A percentile compares a stretch with the other conserved stretches of the same genome.
These are phyloP conservation scores for Phytopythium sindhum DNA, from an alignment of 352 stramenopile genomes.

Conservation along the genomic window DNA sequence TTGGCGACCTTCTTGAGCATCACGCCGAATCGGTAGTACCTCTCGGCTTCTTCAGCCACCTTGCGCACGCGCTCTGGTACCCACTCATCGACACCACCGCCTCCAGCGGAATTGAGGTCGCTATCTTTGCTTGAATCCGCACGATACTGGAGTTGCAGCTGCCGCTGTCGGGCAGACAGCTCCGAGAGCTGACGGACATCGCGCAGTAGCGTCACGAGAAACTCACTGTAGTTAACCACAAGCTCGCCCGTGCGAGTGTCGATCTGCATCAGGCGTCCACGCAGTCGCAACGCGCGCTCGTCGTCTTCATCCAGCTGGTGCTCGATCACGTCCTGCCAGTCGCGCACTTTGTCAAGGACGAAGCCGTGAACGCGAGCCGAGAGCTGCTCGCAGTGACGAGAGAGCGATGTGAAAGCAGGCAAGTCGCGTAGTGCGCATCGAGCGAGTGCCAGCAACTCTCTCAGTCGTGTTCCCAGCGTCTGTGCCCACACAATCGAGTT, in stretches of 20 bases:
- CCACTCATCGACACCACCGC: conserved; percentile 38
- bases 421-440: conserved; percentile 64
- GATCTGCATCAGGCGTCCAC: conserved; percentile 90
- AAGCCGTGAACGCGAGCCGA: conserved; percentile 53
- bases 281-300: conserved; percentile 64
- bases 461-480: conserved; percentile 60
- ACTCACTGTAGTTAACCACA: conserved; percentile 93
- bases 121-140: conserved; percentile 6
- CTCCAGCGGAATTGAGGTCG: background rate
- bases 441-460: conserved; percentile 44
- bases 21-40: conserved; percentile 93
- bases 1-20: conserved; percentile 95
- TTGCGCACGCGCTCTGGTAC: conserved; percentile 64
- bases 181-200: conserved; percentile 92
- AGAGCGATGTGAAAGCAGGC: conserved; percentile 49
- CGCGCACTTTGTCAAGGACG: conserved; percentile 74
- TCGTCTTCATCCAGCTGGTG: conserved; percentile 56
- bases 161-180: conserved; percentile 55
- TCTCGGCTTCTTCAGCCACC: conserved; percentile 85
- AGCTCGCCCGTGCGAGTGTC: conserved; percentile 80
- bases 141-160: conserved; percentile 11
- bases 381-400: conserved; percentile 53
- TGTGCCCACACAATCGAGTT: conserved; percentile 86
- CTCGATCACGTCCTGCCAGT: conserved; percentile 85
- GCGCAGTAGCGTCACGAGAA: conserved; percentile 89